Evolutionary conservation across 2,329 filamentous ascomycete genomes (phyloP), one percentile per base, ranked within the genome.

Genomic region (Exophiala oligosperma): DNA sequence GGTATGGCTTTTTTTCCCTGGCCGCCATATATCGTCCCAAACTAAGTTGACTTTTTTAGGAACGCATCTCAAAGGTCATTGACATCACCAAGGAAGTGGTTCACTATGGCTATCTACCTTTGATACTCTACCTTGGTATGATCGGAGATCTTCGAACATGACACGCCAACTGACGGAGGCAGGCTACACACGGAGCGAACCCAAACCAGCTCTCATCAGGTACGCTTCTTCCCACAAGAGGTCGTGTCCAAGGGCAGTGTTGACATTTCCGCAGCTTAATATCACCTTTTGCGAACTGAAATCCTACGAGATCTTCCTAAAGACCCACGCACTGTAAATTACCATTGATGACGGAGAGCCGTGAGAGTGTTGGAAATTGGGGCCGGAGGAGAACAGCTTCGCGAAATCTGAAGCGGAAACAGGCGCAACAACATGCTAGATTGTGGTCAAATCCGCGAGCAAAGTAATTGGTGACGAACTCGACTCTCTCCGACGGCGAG

Each of bases 21-120:
- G 32, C 32, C 32, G 32, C 32, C 32, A 35, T 6, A 35, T 11
- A 9, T 6, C 8, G 2, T 35, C 6, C 32, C 17, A 17, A 35
- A 35, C 32, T 35, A 49, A 56, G 52, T 43, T 37, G 32, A 40
- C 4, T 40, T 40, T 49, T 52, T 29, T 69, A 97, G 93, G 94
- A 99, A 88, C 92, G 94, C 82, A 96, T 99, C 78, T 88, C 90
- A 72, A 93, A 92, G 82, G 84, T 97, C 79, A 94, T 99, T 75
- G 94, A 97, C 77, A 81, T 97, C 74, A 94, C 92, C 63, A 87
- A 92, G 71, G 88, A 97, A 70, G 92, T 90, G 60, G 89, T 99
- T 72, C 94, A 99, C 81, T 99, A 97, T 82, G 94, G 94, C 75
- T 99, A 97, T 77, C 85, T 99, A 59, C 94, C 94, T 69, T 78